These are phyloP conservation scores for Pancytospora philotis DNA, from an alignment of 371 early-diverging fungal genomes.

Conservation along the genomic window DNA sequence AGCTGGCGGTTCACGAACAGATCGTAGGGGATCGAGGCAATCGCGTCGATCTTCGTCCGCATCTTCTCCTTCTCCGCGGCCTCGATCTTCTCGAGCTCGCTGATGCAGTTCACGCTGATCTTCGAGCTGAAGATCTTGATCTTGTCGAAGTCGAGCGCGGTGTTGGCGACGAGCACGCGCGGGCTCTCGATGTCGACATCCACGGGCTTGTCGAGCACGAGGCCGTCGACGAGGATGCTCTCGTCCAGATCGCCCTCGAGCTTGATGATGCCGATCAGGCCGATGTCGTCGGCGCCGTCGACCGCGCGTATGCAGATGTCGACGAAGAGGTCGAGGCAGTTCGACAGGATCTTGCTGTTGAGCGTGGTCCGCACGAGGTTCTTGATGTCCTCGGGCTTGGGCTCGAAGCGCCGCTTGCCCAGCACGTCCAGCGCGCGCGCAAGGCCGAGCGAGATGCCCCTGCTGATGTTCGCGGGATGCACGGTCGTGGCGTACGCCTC, in stretches of 20 bases:
- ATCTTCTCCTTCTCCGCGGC: conserved; percentile 94
- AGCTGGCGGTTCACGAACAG: conserved; percentile 96
- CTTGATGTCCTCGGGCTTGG: conserved; percentile 60
- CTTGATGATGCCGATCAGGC: conserved; percentile 96
- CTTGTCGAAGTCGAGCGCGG: conserved; percentile 84
- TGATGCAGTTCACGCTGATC: conserved; percentile 83
- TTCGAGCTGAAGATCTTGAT: conserved; percentile 98
- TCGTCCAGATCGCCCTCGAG: conserved; percentile 83
- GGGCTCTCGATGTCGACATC: conserved; percentile 83
- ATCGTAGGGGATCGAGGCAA: conserved; percentile 64
- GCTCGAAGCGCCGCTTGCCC: conserved; percentile 70
- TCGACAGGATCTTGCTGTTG: conserved; percentile 85
- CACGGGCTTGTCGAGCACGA: conserved; percentile 92
- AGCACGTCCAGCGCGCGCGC: conserved; percentile 74
- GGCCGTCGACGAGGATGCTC: conserved; percentile 88
- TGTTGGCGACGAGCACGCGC: conserved; percentile 89
- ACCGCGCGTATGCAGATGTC: conserved; percentile 84
- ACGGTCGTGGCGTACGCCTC: conserved; percentile 88
- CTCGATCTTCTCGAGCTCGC: conserved; percentile 90
- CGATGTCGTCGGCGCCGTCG: conserved; percentile 71
- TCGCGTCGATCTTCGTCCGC: conserved; percentile 91
- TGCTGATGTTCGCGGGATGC: conserved; percentile 92
- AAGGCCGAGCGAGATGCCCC: conserved; percentile 82
- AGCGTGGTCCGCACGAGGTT: conserved; percentile 78
- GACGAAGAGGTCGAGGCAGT: conserved; percentile 87